Evolutionary conservation across 2,329 filamentous ascomycete species (phyloP), one percentile per base, ranked within the genome.

Genomic region (Colletotrichum godetiae): DNA sequence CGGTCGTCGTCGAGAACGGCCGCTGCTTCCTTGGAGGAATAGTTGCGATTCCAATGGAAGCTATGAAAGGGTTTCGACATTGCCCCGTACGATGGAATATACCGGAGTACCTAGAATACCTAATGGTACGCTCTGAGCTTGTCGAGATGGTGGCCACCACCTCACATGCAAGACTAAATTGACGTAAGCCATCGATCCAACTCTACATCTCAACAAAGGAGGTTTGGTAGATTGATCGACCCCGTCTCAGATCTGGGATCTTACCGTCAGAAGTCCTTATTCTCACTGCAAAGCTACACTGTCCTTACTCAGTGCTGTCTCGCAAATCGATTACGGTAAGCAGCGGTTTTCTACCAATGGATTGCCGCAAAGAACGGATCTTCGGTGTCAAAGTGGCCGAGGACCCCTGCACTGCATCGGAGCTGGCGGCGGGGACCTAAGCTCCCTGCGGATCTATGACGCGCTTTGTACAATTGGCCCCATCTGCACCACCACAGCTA

Each of bases 391-490:
- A 52, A 63, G 33, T 42, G 58, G 59, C 70, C 70, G 27, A 69
- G 27, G 70, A 56, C 33, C 70, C 60, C 59, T 65, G 64, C 68
- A 57, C 42, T 12, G 19, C 24, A 42, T 53, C 53, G 24, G 52
- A 49, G 5, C 33, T 10, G 31, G 59, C 53, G n/a, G 35, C 31
- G 19, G 35, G 27, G 49, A 46, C n/a, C 59, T 56, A 24, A 65
- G 66, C 66, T 69, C 46, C 53, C 42, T 67, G 61, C 59, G 56
- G 42, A 60, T 70, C 66, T 70, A 73, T 73, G 70, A 73, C 70
- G 70, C 67, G 70, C 67, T 60, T 42, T 60, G 66, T 73, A 56
- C 62, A 31, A 13, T 11, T 27, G 24, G 12, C 35, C 22, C n/a
- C 27, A 35, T 15, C 15, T 19, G 11, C 52, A 68, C 42, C 31